These are phyloP conservation scores for Zygosaccharomyces rouxii DNA, from an alignment of 805 yeast species.

Conservation along the genomic window DNA sequence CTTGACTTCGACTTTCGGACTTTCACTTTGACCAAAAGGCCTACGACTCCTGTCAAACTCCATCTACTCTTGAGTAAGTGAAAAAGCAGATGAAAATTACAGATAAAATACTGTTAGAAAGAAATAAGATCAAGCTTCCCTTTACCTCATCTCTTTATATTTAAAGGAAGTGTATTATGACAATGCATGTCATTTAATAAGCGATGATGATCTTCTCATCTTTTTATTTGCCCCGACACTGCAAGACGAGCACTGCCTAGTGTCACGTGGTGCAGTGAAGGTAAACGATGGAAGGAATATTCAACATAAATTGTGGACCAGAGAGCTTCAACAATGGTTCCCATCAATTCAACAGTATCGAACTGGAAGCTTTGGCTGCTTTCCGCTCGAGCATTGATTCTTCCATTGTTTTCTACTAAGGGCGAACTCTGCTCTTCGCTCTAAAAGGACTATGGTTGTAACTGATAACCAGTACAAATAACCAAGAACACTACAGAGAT, in stretches of 20 bases:
- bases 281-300: neutral
- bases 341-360: too few species aligned
- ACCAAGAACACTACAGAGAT: neutral
- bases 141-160: neutral
- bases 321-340: too few species aligned
- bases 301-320: neutral
- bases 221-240: neutral
- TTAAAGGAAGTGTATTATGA: neutral
- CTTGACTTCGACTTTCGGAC: conserved; percentile 29
- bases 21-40: conserved; percentile 1
- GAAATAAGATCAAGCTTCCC: neutral
- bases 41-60: conserved; percentile 1
- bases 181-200: neutral
- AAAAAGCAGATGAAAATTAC: neutral
- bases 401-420: too few species aligned
- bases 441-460: too few species aligned
- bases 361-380: too few species aligned
- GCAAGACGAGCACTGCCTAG: neutral
- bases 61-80: neutral
- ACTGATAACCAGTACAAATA: too few species aligned
- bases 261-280: conserved; percentile 1
- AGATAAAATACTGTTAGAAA: neutral
- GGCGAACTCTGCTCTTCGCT: too few species aligned
- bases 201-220: conserved; percentile 4
- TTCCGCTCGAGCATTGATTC: too few species aligned